Evolutionary conservation across 202 grass and related monocot species (phyloP), one percentile per base, ranked within the genome.

Genomic region (Elaeis oleifera): DNA sequence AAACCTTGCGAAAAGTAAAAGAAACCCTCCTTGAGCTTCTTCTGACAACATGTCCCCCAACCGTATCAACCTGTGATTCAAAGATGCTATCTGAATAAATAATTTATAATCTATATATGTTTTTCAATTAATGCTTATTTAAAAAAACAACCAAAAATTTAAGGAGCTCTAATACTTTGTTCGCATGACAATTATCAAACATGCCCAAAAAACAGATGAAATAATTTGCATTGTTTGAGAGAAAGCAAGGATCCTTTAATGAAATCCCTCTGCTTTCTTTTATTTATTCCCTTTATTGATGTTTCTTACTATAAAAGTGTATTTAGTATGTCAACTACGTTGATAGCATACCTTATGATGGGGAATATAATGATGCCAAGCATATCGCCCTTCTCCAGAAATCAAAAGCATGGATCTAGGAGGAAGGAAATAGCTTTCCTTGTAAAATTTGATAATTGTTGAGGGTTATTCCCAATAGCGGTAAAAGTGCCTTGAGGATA

Each of bases 321-420:
- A 44, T 44, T 44, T 13, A 44, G 7, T 44, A 44, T 44, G 36
- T 44, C 36, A 44, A 13, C 36, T 13, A 11, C 11, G 2, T 14
- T 1, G 36, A 44, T 9, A 13, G 50, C 61, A 59, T 82, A 96
- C 92, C 78, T 96, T 96, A 74, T 89, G 92, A 81, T 96, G 92
- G 8, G 84, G 87, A 82, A 96, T 91, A 74, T 96, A 96, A 79
- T 96, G 92, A 83, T 96, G 81, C 92, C 87, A 96, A 50, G 87
- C 87, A 77, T 89, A 96, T 53, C 84, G 76, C 16, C 87, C 87
- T 91, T 96, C 87, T 78, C 87, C 84, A 69, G 92, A 91, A 84
- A 96, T 91, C 67, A 96, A 65, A 76, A 96, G 69, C 68, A 96
- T 86, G 0, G 92, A 96, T 5, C 71, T 77, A 29, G 87, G 74